Conservation (phyloP, 2,329 filamentous ascomycete species). For the Metarhizium album region DNA sequence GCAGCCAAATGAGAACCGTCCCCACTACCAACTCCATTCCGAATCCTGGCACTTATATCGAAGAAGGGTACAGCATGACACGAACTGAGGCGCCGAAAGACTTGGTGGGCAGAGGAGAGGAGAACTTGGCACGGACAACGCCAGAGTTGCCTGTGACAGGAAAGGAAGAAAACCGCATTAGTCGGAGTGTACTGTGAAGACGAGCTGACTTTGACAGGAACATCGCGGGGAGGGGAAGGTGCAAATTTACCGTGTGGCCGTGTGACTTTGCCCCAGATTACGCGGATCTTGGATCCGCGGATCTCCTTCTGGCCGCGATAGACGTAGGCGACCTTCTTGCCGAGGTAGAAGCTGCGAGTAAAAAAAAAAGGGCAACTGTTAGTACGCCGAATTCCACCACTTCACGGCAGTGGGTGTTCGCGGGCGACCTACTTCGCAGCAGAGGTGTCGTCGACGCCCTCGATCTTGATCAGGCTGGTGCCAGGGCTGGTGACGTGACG, state of each 20-base stretch:
- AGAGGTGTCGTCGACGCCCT: constrained; percentile 86
- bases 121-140: constrained; percentile 95
- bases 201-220: not conserved
- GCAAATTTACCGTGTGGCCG: constrained; percentile 70
- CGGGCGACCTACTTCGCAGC: constrained; percentile 63
- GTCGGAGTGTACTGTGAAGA: not conserved
- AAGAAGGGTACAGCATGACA: constrained; percentile 96
- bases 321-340: constrained; percentile 98
- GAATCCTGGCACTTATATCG: constrained; percentile 63
- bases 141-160: constrained; percentile 94
- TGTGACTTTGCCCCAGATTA: constrained; percentile 99
- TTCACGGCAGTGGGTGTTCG: not conserved
- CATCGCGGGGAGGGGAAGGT: not conserved
- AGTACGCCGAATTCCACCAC: constrained; percentile 10
- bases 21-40: constrained; percentile 52
- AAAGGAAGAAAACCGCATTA: not conserved
- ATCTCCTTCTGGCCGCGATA: constrained; percentile 94
- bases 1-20: constrained; percentile 51
- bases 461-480: constrained; percentile 95
- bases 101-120: constrained; percentile 88
- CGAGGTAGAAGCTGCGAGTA: constrained; percentile 73
- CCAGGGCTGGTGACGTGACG: constrained; percentile 85
- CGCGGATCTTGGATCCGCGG: constrained; percentile 94
- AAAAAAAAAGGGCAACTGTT: constrained; percentile 12
- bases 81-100: constrained; percentile 93